Evolutionary conservation across 2,329 filamentous ascomycete species (phyloP), one percentile per base, ranked within the genome.

Genomic region (Cylindrodendrum hubeiense): DNA sequence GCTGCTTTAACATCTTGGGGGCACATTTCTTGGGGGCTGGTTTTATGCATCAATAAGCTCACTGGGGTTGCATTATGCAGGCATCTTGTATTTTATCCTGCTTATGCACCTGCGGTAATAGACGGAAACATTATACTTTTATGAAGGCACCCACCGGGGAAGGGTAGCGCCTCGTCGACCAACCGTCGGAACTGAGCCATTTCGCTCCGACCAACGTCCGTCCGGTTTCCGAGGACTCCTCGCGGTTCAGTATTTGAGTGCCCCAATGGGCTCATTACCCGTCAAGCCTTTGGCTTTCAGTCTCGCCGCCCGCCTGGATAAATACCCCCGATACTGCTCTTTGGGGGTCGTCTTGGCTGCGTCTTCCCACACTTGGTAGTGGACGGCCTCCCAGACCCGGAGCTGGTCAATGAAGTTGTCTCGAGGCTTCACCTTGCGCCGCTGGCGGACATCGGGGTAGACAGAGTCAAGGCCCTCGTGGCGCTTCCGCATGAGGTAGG

Each of bases 401-500:
- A 79, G 71, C 61, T 79, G 78, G 41, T 71, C 73, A 33, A 74
- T 63, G 63, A 79, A 79, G 57, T 74, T 77, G 22, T 54, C 46
- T 24, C 72, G 76, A 7, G 76, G 76, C 47, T 68, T 70, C 24
- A 77, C 66, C 19, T 60, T 65, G 34, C 74, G 68, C 33, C 70
- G 72, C 41, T 43, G 50, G 51, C 67, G 61, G 21, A 78, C 67
- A 12, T 67, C 55, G 2, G 56, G 57, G 30, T 78, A 53, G 24
- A 67, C 64, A 8, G 54, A 49, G 39, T 71, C 61, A 2, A 70
- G 47, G 12, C 47, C 46, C 44, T 66, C 46, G 21, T 69, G 44
- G 28, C 73, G 59, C 43, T 63, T 75, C 15, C 76, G 67, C 77
- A 79, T 79, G 12, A 79, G 70, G 60, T 79, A 79, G 44, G 76